phyloP scores from a whole-genome alignment of 768 basidiomycete species.

The Suillus paluster region DNA sequence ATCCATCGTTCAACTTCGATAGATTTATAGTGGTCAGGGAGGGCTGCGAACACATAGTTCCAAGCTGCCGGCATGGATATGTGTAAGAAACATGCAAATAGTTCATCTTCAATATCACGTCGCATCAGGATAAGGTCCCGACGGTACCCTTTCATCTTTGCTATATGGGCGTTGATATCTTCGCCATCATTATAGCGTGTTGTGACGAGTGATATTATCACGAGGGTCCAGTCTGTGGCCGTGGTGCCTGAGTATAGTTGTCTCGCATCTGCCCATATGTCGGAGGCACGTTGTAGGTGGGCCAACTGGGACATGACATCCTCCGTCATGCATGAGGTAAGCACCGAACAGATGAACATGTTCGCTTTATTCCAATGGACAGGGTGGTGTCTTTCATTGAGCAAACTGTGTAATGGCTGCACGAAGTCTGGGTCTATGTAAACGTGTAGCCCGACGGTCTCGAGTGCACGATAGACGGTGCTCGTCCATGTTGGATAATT shows the following conservation, averaged over 20 bases:
- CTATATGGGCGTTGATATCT: constrained; percentile 13
- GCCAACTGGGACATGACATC: no score
- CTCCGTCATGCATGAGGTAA: no score
- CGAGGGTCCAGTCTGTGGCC: constrained; percentile 14
- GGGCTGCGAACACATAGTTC: no score
- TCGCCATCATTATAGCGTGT: no score
- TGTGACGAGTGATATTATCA: constrained; percentile 12
- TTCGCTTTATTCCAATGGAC: no score
- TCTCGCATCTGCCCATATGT: constrained; percentile 1
- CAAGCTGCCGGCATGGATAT: no score
- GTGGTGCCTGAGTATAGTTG: constrained; percentile 9
- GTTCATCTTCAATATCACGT: constrained; percentile 11
- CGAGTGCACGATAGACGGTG: background rate
- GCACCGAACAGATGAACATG: no score
- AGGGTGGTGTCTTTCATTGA: no score
- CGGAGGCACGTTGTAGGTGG: background rate
- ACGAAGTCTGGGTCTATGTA: no score
- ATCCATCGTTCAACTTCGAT: constrained; percentile 11
- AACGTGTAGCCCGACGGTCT: no score
- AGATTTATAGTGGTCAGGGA: no score
- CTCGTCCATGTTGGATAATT: background rate
- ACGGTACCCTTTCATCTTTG: constrained; percentile 18
- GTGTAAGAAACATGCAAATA: constrained; percentile 19
- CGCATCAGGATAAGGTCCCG: constrained; percentile 15
- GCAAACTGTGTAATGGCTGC: no score